Evolutionary conservation across 176 grass and related monocot genomes (phyloP).

Genomic region (Phragmites australis): DNA sequence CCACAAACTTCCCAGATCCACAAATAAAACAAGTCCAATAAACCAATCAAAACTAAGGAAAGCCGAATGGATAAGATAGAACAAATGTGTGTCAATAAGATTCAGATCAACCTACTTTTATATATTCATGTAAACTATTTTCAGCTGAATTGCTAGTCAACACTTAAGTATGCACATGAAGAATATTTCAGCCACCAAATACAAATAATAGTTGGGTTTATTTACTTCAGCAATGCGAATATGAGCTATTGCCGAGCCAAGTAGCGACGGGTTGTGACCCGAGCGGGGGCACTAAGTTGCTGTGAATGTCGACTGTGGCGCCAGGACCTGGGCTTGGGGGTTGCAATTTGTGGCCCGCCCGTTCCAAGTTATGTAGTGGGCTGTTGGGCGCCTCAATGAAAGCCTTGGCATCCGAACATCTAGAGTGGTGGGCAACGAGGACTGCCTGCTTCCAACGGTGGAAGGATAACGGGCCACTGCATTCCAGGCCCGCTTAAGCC

Average conservation of each 20-base stretch:
- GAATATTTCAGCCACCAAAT: too few relatives aligned
- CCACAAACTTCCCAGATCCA: background rate
- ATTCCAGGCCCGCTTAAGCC: background rate
- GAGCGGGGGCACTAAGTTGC: background rate
- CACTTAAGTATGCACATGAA: too few relatives aligned
- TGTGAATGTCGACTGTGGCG: background rate
- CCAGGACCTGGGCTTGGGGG: background rate
- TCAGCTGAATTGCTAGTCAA: too few relatives aligned
- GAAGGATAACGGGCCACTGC: slow-evolving; percentile 34
- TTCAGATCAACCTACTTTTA: background rate
- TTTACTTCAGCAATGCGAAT: too few relatives aligned
- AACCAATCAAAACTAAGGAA: background rate
- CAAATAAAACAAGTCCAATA: background rate
- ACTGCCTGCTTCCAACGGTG: slow-evolving; percentile 44
- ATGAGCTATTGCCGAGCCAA: slow-evolving; percentile 7
- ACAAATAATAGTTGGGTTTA: too few relatives aligned
- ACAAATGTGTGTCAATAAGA: background rate
- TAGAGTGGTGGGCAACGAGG: slow-evolving; percentile 2
- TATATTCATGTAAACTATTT: background rate
- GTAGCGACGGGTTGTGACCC: slow-evolving; percentile 3
- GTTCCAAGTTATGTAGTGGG: slow-evolving; percentile 23
- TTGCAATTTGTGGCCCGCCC: background rate
- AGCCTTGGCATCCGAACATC: background rate
- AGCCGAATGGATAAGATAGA: background rate
- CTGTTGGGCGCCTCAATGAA: background rate